phyloP scores from a whole-genome alignment of 306 rosid species.

The Dryas alaskensis region DNA sequence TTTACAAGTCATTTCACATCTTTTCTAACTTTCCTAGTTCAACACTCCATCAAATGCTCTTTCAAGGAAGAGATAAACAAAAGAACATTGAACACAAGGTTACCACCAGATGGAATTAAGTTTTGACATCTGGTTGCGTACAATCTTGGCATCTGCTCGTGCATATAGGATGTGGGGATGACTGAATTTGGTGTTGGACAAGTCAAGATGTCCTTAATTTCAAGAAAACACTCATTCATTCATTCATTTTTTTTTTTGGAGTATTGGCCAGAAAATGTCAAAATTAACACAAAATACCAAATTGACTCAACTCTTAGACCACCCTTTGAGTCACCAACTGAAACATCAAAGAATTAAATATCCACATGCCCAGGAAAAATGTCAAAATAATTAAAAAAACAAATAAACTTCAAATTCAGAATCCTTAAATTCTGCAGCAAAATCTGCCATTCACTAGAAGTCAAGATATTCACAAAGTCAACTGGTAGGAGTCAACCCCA shows the following conservation, averaged over 20 bases:
- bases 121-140: constrained; percentile 19
- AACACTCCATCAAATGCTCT: neutral
- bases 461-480: constrained; percentile 12
- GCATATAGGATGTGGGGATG: neutral
- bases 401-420: neutral
- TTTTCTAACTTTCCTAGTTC: constrained; percentile 11
- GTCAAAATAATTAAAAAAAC: neutral
- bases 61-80: constrained; percentile 10
- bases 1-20: constrained; percentile 15
- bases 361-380: neutral
- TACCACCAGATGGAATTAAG: neutral
- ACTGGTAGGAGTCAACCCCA: neutral
- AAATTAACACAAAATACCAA: neutral
- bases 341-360: neutral
- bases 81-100: neutral
- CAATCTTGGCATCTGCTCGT: constrained; percentile 11
- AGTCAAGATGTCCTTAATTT: constrained; percentile 15
- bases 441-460: constrained; percentile 10
- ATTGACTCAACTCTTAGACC: neutral
- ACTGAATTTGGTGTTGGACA: constrained; percentile 17
- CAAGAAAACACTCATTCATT: neutral
- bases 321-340: neutral
- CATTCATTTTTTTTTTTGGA: neutral
- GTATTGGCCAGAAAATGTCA: neutral
- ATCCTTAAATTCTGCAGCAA: constrained; percentile 29